Conservation (phyloP, 331 rosid genomes). For the Telfairia occidentalis region DNA sequence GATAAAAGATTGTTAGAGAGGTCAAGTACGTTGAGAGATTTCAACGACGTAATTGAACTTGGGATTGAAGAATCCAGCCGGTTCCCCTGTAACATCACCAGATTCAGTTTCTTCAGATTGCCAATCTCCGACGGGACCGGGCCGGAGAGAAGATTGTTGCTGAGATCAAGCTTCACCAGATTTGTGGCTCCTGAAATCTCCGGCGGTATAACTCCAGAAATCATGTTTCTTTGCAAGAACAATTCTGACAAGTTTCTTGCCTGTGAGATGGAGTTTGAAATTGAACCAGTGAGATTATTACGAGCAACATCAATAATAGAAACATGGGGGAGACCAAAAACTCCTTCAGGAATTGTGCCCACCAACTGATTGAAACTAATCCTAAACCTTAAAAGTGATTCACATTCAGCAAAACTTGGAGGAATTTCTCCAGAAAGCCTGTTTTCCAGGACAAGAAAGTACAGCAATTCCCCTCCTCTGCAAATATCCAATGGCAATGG, state of each 20-base stretch:
- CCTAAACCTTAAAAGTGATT: constrained; percentile 57
- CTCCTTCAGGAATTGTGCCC: constrained; percentile 61
- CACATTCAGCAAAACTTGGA: constrained; percentile 42
- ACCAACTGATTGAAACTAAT: constrained; percentile 51
- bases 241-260: constrained; percentile 73
- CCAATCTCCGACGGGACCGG: constrained; percentile 77
- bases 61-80: constrained; percentile 66
- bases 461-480: constrained; percentile 44
- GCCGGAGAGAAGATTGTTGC: constrained; percentile 66
- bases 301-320: constrained; percentile 68
- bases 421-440: constrained; percentile 69
- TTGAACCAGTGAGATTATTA: constrained; percentile 57
- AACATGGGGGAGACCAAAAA: constrained; percentile 61
- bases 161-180: constrained; percentile 80
- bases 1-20: constrained; percentile 72
- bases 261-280: constrained; percentile 36
- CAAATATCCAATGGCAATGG: constrained; percentile 70
- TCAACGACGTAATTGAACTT: constrained; percentile 42
- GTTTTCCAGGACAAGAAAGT: constrained; percentile 66
- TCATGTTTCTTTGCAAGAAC: constrained; percentile 57
- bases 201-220: constrained; percentile 60
- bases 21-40: constrained; percentile 80
- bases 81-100: constrained; percentile 72
- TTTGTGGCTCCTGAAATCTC: constrained; percentile 52
- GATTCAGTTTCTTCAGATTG: constrained; percentile 48